Evolutionary conservation across 139 green algal genomes (phyloP).

Genomic region (Chlamydomonas urium): DNA sequence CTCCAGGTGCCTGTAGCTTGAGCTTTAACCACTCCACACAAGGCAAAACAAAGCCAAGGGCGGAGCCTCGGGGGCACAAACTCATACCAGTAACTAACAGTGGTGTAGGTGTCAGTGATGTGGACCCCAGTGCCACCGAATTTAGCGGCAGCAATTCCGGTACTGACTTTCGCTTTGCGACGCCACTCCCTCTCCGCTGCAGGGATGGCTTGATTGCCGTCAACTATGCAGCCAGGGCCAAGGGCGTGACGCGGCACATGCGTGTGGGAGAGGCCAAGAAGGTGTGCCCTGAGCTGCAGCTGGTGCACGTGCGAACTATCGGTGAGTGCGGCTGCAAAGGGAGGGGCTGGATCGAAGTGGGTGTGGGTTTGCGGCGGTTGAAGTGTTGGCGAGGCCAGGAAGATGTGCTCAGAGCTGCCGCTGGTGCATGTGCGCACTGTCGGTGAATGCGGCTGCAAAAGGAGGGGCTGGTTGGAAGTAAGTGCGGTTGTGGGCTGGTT

Average conservation of each 20-base stretch:
- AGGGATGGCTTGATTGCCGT: constrained; percentile 70
- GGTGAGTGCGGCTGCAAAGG: no score
- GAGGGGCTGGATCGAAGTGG: no score
- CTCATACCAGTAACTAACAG: no score
- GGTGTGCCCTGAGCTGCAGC: constrained; percentile 71
- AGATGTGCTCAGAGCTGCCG: constrained; percentile 71
- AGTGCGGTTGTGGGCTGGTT: no score
- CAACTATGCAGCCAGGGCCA: constrained; percentile 82
- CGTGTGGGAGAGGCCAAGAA: constrained; percentile 59
- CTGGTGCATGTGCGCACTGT: constrained; percentile 87
- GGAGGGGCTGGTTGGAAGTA: no score
- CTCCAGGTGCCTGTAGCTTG: no score
- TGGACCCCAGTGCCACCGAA: neutral
- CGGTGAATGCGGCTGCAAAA: no score
- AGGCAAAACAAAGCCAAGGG: no score
- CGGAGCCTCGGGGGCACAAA: no score
- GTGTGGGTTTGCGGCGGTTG: no score
- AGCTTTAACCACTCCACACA: no score
- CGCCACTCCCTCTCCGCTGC: neutral
- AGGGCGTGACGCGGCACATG: constrained; percentile 79
- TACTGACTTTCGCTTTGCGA: neutral
- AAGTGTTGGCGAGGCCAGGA: constrained; percentile 56
- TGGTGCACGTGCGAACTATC: constrained; percentile 87
- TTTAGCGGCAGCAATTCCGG: neutral
- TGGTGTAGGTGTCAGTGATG: neutral